Evolutionary conservation across 2,329 filamentous ascomycete genomes (phyloP), one percentile per base, ranked within the genome.

Genomic region (Ilyonectria destructans): DNA sequence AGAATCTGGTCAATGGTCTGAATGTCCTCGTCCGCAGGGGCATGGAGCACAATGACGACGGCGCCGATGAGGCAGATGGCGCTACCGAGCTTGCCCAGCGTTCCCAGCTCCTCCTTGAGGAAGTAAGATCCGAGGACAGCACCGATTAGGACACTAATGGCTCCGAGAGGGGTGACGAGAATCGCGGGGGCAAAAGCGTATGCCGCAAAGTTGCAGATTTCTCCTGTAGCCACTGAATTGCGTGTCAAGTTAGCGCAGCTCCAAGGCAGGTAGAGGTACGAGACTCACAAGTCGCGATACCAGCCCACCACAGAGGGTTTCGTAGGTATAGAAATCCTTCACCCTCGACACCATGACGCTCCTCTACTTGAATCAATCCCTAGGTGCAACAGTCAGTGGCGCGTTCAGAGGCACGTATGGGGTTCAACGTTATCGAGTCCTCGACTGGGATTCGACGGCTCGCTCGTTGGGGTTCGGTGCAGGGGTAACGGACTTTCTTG

Each of bases 141-240:
- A 72, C 95, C 96, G 77, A 99, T 98, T 72, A 99, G 86, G 65
- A 99, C 97, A 79, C 94, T 96, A 70, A 99, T 87, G 63, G 96
- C 96, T 69, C 96, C 96, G 26, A 99, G 86, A 29, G 96, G 96
- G 6, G 96, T 99, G 46, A 99, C 96, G 60, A 99, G 88, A 82
- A 99, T 99, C n/a, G 96, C 97, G 46, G 96, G 96, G 73, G 96
- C 96, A 83, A 98, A 99, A 8, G 96, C 96, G 80, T 99, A 99
- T 69, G 96, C 96, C 58, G 95, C 95, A 80, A 99, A 99, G 82
- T 99, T 99, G 84, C 95, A 97, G 66, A 98, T 86, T 84, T 99
- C 96, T 78, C 96, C 96, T 51, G 97, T 84, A 68, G 95, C 93
- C 89, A 99, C 94, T 97, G 77, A 62, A 49, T 58, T 52, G 37